Conservation (phyloP, 257 asterid species). For the Petrea volubilis region DNA sequence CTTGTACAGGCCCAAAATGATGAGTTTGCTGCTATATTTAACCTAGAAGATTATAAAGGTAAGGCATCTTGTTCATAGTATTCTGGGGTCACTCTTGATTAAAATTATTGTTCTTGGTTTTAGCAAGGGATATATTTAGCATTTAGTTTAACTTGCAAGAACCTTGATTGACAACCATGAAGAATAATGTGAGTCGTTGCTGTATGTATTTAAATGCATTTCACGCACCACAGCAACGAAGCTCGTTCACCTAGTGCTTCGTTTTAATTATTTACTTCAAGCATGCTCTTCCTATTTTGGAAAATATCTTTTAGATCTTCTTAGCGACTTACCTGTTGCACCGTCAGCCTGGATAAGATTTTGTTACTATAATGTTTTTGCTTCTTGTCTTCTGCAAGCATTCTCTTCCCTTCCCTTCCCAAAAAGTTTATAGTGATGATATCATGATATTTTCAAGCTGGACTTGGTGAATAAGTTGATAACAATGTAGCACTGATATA, state of each 20-base stretch:
- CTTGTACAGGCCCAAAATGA: constrained; percentile 76
- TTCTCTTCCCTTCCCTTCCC: neutral
- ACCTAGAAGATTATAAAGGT: constrained; percentile 98
- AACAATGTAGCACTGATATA: neutral
- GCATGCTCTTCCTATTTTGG: neutral
- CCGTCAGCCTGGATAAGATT: neutral
- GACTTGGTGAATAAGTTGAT: neutral
- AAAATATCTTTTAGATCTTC: neutral
- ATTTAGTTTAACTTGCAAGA: constrained; percentile 2
- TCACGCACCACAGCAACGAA: neutral
- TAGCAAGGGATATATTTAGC: constrained; percentile 1
- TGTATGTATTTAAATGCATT: neutral
- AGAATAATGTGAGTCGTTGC: neutral
- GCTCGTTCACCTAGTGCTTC: neutral
- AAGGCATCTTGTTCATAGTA: constrained; percentile 17
- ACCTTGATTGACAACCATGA: constrained; percentile 2
- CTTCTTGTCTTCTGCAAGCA: neutral
- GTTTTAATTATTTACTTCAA: neutral
- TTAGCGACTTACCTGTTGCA: neutral
- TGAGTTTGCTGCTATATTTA: constrained; percentile 77
- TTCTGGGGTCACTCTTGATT: constrained; percentile 13
- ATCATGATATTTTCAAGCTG: constrained; percentile 1
- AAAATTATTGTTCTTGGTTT: no score
- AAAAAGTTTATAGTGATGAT: neutral
- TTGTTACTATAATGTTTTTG: neutral